A percentile compares a stretch with the other conserved stretches of the same genome.
phyloP scores from a whole-genome alignment of 768 basidiomycete genomes.

The Xanthoconium stramineum region DNA sequence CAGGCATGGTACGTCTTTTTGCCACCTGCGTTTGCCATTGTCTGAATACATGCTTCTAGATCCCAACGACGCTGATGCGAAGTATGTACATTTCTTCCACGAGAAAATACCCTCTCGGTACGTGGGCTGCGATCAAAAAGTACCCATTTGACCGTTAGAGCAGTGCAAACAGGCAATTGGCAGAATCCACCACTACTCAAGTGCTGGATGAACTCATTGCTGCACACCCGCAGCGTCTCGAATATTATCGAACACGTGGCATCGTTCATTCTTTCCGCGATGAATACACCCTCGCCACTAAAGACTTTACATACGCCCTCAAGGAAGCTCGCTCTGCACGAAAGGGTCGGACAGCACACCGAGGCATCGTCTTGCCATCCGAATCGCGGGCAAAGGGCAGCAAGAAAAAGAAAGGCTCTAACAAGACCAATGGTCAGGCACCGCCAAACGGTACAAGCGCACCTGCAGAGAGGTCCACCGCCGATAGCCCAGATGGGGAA shows the following conservation, averaged over 20 bases:
- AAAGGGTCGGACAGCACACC: constrained; percentile 58
- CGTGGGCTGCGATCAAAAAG: constrained; percentile 20
- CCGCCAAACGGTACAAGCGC: constrained; percentile 65
- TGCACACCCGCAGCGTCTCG: constrained; percentile 68
- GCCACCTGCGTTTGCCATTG: not conserved
- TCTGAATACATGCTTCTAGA: constrained; percentile 40
- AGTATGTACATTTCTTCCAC: constrained; percentile 92
- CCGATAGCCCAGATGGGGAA: constrained; percentile 51
- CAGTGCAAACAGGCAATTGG: constrained; percentile 61
- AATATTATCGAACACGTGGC: constrained; percentile 86
- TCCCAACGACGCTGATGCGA: constrained; percentile 72
- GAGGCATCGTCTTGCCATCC: constrained; percentile 37
- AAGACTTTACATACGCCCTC: constrained; percentile 79
- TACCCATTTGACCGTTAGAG: constrained; percentile 17
- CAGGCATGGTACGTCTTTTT: constrained; percentile 48
- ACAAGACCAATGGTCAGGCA: constrained; percentile 58
- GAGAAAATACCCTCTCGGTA: constrained; percentile 93
- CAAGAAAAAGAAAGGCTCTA: constrained; percentile 53
- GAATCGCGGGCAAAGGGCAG: constrained; percentile 42
- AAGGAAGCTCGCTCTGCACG: constrained; percentile 72
- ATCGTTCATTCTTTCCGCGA: constrained; percentile 89
- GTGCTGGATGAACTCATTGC: constrained; percentile 78
- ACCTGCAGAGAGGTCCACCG: constrained; percentile 36
- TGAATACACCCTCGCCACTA: constrained; percentile 68
- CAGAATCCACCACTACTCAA: constrained; percentile 77